Evolutionary conservation across 1,139 yeast genomes (phyloP).

Genomic region (Schwanniomyces etchellsii): DNA sequence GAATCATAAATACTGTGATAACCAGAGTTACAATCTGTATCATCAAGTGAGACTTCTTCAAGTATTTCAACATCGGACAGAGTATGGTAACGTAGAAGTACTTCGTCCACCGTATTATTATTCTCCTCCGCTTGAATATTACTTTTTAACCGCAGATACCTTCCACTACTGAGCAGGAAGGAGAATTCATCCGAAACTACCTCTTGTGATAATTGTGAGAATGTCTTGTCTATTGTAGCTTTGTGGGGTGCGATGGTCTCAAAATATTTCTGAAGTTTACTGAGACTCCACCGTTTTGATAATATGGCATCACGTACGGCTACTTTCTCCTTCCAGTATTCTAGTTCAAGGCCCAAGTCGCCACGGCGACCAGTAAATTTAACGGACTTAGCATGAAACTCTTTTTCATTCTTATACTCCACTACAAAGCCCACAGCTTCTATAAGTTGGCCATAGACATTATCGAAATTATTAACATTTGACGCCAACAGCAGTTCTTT

Average conservation of each 20-base stretch:
- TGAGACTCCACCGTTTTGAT: not conserved
- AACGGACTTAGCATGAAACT: conserved; percentile 19
- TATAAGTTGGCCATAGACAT: conserved; percentile 13
- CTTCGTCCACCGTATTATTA: not conserved
- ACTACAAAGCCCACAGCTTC: conserved; percentile 10
- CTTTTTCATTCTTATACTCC: conserved; percentile 9
- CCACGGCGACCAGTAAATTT: conserved; percentile 12
- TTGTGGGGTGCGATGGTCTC: not conserved
- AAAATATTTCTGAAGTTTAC: not conserved
- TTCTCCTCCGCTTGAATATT: conserved; percentile 5
- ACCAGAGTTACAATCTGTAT: not conserved
- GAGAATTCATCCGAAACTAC: conserved; percentile 1
- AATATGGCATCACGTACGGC: conserved; percentile 14
- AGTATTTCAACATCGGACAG: not conserved
- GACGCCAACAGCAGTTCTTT: conserved; percentile 6
- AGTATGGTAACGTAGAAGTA: too few relatives aligned
- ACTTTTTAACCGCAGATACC: too few relatives aligned
- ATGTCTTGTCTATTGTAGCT: not conserved
- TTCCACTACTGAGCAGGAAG: too few relatives aligned
- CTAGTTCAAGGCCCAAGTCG: conserved; percentile 19
- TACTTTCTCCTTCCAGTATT: conserved; percentile 29
- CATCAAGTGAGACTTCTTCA: too few relatives aligned
- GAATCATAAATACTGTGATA: conserved; percentile 15
- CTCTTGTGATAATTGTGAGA: not conserved
- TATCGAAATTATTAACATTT: conserved; percentile 8